Percentiles rank a stretch among this genome's conserved stretches.
Conservation (phyloP, 2,329 filamentous ascomycete genomes). For the Myriosclerotinia curreyana region DNA sequence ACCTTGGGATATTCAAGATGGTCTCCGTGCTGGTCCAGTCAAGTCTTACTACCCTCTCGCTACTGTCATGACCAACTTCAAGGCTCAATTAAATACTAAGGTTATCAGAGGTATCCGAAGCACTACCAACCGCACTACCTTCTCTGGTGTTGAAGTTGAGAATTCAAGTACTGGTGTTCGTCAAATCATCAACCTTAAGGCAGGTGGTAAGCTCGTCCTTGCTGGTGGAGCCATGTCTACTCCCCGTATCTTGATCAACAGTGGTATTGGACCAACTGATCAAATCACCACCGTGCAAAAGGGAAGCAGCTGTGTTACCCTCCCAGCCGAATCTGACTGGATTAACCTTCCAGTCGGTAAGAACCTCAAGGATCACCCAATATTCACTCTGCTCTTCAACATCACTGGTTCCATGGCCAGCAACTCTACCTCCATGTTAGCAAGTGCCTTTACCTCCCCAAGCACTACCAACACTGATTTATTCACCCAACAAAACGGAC, state of each 20-base stretch:
- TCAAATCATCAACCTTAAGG: constrained; percentile 38
- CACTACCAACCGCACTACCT: constrained; percentile 47
- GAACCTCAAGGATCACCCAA: constrained; percentile 58
- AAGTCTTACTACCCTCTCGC: constrained; percentile 66
- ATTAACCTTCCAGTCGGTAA: constrained; percentile 58
- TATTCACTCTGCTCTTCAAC: constrained; percentile 37
- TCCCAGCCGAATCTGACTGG: constrained; percentile 50
- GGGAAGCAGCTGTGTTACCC: constrained; percentile 32
- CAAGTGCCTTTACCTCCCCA: constrained; percentile 45
- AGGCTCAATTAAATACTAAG: constrained; percentile 60
- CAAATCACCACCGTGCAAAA: constrained; percentile 41
- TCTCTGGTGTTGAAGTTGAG: constrained; percentile 60
- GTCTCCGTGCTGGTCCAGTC: constrained; percentile 65
- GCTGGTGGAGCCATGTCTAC: constrained; percentile 31
- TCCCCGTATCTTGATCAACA: constrained; percentile 36
- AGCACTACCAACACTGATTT: constrained; percentile 42
- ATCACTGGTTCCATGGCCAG: constrained; percentile 20
- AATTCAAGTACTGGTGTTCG: constrained; percentile 35
- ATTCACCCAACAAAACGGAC: constrained; percentile 4
- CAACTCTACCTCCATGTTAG: constrained; percentile 8
- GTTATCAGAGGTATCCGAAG: constrained; percentile 61
- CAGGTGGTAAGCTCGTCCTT: constrained; percentile 32
- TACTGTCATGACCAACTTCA: constrained; percentile 58
- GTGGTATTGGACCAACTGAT: constrained; percentile 36
- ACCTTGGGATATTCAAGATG: constrained; percentile 62